phyloP scores from a whole-genome alignment of 192 early-diverging fungal genomes.

The Chytriomyces confervae region DNA sequence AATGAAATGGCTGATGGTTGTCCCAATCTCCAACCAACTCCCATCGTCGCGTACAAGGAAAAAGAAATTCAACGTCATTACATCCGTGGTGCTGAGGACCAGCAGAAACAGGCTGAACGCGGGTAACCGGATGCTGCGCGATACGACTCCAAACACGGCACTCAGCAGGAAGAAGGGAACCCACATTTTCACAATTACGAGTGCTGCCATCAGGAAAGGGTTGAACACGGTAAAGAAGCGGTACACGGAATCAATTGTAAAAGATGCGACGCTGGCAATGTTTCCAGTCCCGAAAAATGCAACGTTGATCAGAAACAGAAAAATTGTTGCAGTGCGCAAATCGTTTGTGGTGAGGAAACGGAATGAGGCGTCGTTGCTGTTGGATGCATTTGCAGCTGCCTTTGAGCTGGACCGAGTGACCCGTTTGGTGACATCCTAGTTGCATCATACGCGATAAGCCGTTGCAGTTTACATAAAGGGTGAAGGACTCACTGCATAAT shows the following conservation, averaged over 20 bases:
- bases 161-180: constrained; percentile 96
- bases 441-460: not conserved
- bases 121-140: constrained; percentile 76
- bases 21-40: constrained; percentile 96
- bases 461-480: not conserved
- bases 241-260: constrained; percentile 88
- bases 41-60: constrained; percentile 91
- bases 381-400: not conserved
- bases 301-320: constrained; percentile 89
- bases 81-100: constrained; percentile 85
- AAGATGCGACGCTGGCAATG: constrained; percentile 84
- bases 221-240: constrained; percentile 88
- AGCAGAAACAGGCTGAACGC: constrained; percentile 86
- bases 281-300: constrained; percentile 98
- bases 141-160: constrained; percentile 81
- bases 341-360: constrained; percentile 31
- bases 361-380: not conserved
- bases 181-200: constrained; percentile 86
- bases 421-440: constrained; percentile 5
- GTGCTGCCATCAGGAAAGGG: constrained; percentile 86
- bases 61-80: constrained; percentile 97
- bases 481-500: constrained; percentile 15
- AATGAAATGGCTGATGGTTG: constrained; percentile 93
- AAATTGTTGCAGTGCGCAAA: constrained; percentile 56
- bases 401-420: not conserved